Percentiles rank a stretch among this genome's conserved stretches.
Evolutionary conservation across 2,329 filamentous ascomycete species (phyloP).

Genomic region (Cytospora mali): DNA sequence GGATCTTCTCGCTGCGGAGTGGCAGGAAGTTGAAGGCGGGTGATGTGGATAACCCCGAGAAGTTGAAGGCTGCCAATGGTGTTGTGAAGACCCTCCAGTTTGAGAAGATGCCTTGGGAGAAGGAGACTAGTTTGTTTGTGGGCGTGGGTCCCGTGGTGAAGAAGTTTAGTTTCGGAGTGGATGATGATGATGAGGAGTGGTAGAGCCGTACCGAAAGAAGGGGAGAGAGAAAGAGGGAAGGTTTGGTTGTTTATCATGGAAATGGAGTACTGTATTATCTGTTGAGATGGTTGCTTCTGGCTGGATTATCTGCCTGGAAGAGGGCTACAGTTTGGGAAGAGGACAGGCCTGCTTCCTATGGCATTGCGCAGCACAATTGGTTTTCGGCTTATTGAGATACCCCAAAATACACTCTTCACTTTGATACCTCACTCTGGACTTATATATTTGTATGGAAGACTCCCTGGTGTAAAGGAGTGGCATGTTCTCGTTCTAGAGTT

Average conservation of each 20-base stretch:
- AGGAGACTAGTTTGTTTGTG: conserved; percentile 50
- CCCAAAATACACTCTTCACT: background rate
- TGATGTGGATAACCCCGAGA: conserved; percentile 30
- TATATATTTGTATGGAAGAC: background rate
- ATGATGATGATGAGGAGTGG: conserved; percentile 39
- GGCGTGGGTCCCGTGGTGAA: conserved; percentile 42
- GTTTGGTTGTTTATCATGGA: background rate
- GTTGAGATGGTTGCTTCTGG: background rate
- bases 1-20: conserved; percentile 52
- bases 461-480: background rate
- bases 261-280: conserved; percentile 28
- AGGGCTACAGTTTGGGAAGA: background rate
- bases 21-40: conserved; percentile 43
- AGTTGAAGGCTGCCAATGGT: conserved; percentile 25
- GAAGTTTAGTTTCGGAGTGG: conserved; percentile 49
- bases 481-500: too few species aligned
- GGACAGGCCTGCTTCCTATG: background rate
- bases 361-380: background rate
- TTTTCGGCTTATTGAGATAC: conserved; percentile 1
- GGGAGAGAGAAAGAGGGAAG: background rate
- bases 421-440: background rate
- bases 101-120: conserved; percentile 47
- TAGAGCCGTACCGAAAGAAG: background rate
- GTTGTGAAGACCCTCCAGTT: conserved; percentile 51
- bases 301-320: background rate